Conservation (phyloP, 2,329 filamentous ascomycete species). For the Xylariaceae sp. region DNA sequence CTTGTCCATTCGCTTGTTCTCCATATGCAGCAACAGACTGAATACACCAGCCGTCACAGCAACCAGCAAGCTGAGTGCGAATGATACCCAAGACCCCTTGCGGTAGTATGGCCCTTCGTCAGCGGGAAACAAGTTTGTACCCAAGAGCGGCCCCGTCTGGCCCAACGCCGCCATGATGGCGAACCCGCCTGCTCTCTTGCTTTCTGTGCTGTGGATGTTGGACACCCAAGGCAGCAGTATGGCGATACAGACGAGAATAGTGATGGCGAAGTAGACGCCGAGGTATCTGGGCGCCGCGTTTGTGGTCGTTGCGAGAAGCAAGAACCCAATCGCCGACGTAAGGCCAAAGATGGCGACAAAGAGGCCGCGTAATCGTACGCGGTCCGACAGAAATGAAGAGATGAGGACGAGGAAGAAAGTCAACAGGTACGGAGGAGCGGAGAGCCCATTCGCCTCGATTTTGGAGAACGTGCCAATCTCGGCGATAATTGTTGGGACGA, state of each 20-base stretch:
- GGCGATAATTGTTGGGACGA: conserved; percentile 28
- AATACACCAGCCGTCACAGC: conserved; percentile 10
- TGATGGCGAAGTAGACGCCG: conserved; percentile 33
- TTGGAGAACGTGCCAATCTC: conserved; percentile 30
- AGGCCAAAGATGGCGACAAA: conserved; percentile 31
- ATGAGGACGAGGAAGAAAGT: conserved; percentile 35
- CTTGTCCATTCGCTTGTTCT: conserved; percentile 11
- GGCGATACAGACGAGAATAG: conserved; percentile 32
- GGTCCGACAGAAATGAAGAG: conserved; percentile 32
- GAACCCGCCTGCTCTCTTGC: conserved; percentile 31
- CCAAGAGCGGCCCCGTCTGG: conserved; percentile 27
- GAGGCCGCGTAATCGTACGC: conserved; percentile 31
- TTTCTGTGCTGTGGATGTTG: conserved; percentile 33
- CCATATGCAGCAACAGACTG: conserved; percentile 8
- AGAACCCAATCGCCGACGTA: conserved; percentile 34
- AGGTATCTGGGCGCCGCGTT: conserved; percentile 30
- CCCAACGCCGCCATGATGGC: conserved; percentile 34
- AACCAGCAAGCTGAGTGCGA: conserved; percentile 22
- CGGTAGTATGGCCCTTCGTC: conserved; percentile 29
- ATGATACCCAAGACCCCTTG: conserved; percentile 33
- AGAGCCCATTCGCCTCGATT: conserved; percentile 32
- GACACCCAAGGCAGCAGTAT: conserved; percentile 32
- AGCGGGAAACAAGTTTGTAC: conserved; percentile 30
- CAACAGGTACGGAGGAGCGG: conserved; percentile 35
- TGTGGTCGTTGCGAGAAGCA: conserved; percentile 33